A percentile compares a stretch with the other conserved stretches of the same genome.
Evolutionary conservation across 805 yeast genomes (phyloP).

Genomic region (Yamadazyma endophytica): DNA sequence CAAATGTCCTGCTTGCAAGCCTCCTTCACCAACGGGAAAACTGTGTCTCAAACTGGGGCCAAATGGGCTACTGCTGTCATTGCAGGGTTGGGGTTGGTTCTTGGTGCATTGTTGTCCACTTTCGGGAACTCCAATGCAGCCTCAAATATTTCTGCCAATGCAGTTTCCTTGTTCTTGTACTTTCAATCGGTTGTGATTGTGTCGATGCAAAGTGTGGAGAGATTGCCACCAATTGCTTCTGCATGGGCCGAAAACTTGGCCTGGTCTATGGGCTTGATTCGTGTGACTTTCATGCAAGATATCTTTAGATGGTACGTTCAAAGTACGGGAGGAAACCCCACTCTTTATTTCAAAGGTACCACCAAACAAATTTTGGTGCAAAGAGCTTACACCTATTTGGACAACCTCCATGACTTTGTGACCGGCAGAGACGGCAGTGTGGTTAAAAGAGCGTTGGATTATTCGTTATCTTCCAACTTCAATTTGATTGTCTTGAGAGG

Average conservation of each 20-base stretch:
- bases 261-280: constrained; percentile 92
- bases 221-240: constrained; percentile 87
- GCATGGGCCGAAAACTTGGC: constrained; percentile 91
- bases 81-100: constrained; percentile 81
- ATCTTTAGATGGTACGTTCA: constrained; percentile 83
- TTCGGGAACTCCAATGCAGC: constrained; percentile 89
- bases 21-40: constrained; percentile 69
- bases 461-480: constrained; percentile 45
- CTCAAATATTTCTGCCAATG: constrained; percentile 81
- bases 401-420: constrained; percentile 18
- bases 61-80: constrained; percentile 93
- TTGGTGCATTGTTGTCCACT: constrained; percentile 77
- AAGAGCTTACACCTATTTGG: constrained; percentile 43
- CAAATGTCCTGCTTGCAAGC: constrained; percentile 73
- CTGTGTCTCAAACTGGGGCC: constrained; percentile 75
- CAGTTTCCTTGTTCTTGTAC: constrained; percentile 77
- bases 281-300: constrained; percentile 75
- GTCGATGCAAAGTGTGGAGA: constrained; percentile 78
- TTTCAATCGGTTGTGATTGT: constrained; percentile 86
- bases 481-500: constrained; percentile 76
- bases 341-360: constrained; percentile 57
- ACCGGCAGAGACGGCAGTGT: constrained; percentile 1
- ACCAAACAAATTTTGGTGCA: constrained; percentile 73
- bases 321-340: constrained; percentile 85
- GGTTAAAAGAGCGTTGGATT: constrained; percentile 28